Percentiles rank a stretch among this genome's conserved stretches.
phyloP scores from a whole-genome alignment of 441 rosid species.

The Pelargonium myrrhifolium region DNA sequence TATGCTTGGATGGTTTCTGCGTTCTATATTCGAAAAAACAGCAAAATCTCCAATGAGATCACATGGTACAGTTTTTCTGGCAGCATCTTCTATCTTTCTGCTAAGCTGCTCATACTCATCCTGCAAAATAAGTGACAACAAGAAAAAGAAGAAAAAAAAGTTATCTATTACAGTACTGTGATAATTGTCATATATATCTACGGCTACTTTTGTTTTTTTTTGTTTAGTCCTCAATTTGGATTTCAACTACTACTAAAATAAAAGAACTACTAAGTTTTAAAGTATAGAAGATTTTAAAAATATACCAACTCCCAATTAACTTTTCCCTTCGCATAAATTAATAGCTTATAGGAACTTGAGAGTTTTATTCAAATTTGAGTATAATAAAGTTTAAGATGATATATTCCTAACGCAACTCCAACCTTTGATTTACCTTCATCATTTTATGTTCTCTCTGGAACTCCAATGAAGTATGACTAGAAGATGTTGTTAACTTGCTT shows the following conservation, averaged over 20 bases:
- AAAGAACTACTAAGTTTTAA: no score
- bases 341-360: not conserved
- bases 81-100: conserved; percentile 35
- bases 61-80: conserved; percentile 11
- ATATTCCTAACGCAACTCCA: not conserved
- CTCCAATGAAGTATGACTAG: conserved; percentile 15
- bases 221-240: no score
- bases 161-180: no score
- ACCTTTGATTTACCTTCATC: conserved; percentile 34
- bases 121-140: conserved; percentile 20
- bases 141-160: not conserved
- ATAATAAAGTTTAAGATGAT: not conserved
- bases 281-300: no score
- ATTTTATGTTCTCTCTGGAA: conserved; percentile 42
- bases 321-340: no score
- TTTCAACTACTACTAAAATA: no score
- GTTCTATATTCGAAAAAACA: conserved; percentile 34
- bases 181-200: no score
- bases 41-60: conserved; percentile 30
- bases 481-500: not conserved
- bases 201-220: no score
- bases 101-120: conserved; percentile 43
- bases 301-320: no score
- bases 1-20: conserved; percentile 46
- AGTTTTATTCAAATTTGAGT: not conserved